Evolutionary conservation across 2,329 filamentous ascomycete species (phyloP), one percentile per base, ranked within the genome.

Genomic region (Leptographium radiaticola): DNA sequence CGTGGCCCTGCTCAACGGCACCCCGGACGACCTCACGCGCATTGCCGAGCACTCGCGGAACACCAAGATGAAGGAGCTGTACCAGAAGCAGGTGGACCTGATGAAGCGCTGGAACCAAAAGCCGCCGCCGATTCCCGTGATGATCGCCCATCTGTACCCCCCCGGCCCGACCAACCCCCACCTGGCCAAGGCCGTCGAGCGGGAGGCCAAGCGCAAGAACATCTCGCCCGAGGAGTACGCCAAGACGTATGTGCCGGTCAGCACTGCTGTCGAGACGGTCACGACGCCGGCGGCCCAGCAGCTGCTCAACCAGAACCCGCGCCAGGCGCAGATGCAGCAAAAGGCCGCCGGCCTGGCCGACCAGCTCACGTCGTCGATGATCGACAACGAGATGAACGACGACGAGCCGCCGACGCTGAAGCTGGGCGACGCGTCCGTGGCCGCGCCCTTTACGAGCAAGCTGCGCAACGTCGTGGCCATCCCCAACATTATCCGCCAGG

Each of bases 51-150:
- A 98, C 69, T 84, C 86, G 64, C 86, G 93, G 62, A 95, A 89
- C 68, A 95, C 86, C 43, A 95, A 89, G 76, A 94, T 98, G 87
- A 97, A 96, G 77, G 90, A 96, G 60, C 81, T 98, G 59, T 98
- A 98, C 67, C 89, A 97, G 73, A 97, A 98, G 75, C 93, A 98
- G 68, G 79, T 86, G 54, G 75, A 83, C 48, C 77, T 98, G 67
- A 96, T 98, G 88, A 80, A 86, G 65, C 82, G 91, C 59, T 98
- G 97, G 78, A 95, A 95, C 67, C 90, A 96, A 68, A 88, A 90
- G 15, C 68, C 82, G 2, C 93, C 93, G n/a, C 93, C 93, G 0
- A 87, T 97, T 1, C 93, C 93, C n/a, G 73, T 84, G 56, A 75
- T 89, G 62, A 95, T 98, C 61, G 93, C 93, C 33, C 93, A 98